Conservation (phyloP, 768 basidiomycete genomes). For the Infundibulicybe gibba region DNA sequence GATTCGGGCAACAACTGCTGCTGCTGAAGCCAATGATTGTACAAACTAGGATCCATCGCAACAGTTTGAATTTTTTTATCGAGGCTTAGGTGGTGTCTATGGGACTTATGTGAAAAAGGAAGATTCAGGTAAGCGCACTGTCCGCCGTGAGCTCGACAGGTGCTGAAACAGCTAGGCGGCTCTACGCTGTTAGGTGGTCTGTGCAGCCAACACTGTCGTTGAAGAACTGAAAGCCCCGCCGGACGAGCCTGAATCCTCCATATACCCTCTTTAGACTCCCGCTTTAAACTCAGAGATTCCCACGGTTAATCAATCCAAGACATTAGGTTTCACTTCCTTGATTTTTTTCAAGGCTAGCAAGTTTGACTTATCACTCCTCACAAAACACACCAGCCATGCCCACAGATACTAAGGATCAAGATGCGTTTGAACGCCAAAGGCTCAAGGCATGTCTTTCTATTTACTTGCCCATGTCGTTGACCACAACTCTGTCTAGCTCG, state of each 20-base stretch:
- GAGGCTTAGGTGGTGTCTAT: slow-evolving; percentile 26
- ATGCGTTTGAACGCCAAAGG: slow-evolving; percentile 26
- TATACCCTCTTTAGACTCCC: slow-evolving; percentile 19
- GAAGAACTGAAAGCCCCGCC: slow-evolving; percentile 10
- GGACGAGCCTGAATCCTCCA: slow-evolving; percentile 3
- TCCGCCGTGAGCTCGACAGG: slow-evolving; percentile 20
- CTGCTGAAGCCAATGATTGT: slow-evolving; percentile 40
- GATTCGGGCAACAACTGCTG: slow-evolving; percentile 29
- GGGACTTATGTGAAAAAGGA: slow-evolving; percentile 23
- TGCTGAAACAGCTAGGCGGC: slow-evolving; percentile 15
- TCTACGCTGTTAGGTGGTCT: slow-evolving; percentile 19
- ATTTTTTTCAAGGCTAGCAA: background rate
- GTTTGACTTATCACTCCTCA: background rate
- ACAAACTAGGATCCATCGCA: slow-evolving; percentile 43
- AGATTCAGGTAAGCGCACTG: slow-evolving; percentile 14
- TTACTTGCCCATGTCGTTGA: slow-evolving; percentile 5
- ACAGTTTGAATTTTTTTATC: slow-evolving; percentile 22
- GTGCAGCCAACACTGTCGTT: slow-evolving; percentile 20
- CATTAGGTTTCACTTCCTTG: slow-evolving; percentile 9
- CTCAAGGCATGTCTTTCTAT: slow-evolving; percentile 25
- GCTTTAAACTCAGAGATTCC: slow-evolving; percentile 31
- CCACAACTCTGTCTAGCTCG: slow-evolving; percentile 39
- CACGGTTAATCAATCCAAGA: slow-evolving; percentile 34
- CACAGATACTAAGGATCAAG: slow-evolving; percentile 13
- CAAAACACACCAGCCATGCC: no score